A percentile compares a stretch with the other conserved stretches of the same genome.
Conservation (phyloP, 1,284 basidiomycete genomes). For the Heliocybe sulcata region DNA sequence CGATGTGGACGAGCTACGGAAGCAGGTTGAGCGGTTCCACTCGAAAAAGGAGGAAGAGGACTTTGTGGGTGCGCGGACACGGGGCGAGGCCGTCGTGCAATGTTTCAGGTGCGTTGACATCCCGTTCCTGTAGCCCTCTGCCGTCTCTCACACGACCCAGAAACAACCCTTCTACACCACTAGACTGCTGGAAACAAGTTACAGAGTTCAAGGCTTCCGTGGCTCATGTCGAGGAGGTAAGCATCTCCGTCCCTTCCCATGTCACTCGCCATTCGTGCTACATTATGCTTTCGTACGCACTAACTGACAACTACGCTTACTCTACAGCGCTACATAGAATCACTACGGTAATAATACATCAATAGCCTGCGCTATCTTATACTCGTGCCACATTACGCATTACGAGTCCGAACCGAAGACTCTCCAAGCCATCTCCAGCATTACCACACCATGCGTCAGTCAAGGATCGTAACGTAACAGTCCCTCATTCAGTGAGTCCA, state of each 20-base stretch:
- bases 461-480: neutral
- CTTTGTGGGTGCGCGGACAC: slow-evolving; percentile 49
- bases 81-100: slow-evolving; percentile 51
- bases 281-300: too few relatives aligned
- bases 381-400: neutral
- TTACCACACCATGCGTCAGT: neutral
- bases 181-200: slow-evolving; percentile 78
- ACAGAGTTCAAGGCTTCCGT: slow-evolving; percentile 69
- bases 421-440: neutral
- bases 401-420: neutral
- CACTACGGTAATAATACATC: slow-evolving; percentile 33
- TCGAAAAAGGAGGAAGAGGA: slow-evolving; percentile 46
- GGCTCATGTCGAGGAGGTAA: slow-evolving; percentile 55
- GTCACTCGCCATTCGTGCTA: too few relatives aligned
- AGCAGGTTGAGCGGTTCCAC: slow-evolving; percentile 70
- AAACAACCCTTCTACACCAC: slow-evolving; percentile 45
- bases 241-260: slow-evolving; percentile 11
- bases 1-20: slow-evolving; percentile 65
- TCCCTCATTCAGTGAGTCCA: neutral
- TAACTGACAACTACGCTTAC: slow-evolving; percentile 12
- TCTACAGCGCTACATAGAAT: slow-evolving; percentile 46
- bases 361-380: neutral
- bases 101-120: slow-evolving; percentile 62
- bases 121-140: slow-evolving; percentile 1
- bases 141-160: slow-evolving; percentile 28